These are phyloP conservation scores for Globisporangium sylvaticum DNA, from an alignment of 352 stramenopile species.

Conservation along the genomic window DNA sequence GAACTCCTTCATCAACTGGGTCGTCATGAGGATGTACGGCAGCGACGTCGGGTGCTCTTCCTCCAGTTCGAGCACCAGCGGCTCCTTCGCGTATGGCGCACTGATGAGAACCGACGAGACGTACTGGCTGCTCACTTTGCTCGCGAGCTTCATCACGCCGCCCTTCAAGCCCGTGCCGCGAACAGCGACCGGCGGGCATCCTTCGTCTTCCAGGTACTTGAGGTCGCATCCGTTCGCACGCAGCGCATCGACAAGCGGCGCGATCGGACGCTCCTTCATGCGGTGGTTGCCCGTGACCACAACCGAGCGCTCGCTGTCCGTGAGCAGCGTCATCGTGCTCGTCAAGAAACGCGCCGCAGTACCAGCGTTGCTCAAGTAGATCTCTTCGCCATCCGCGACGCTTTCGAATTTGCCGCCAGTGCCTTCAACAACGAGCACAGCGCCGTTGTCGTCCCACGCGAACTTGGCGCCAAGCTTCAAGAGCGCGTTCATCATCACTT, in stretches of 20 bases:
- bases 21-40: conserved; percentile 94
- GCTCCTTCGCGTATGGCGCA: conserved; percentile 79
- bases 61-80: conserved; percentile 87
- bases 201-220: conserved; percentile 54
- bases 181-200: conserved; percentile 76
- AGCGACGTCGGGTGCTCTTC: conserved; percentile 96
- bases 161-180: conserved; percentile 68
- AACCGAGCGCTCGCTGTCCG: conserved; percentile 35
- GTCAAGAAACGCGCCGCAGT: conserved; percentile 95
- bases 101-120: conserved; percentile 96
- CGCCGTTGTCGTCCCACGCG: conserved; percentile 70
- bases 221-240: conserved; percentile 84
- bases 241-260: conserved; percentile 93
- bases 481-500: conserved; percentile 97
- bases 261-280: conserved; percentile 97
- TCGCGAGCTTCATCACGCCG: conserved; percentile 82
- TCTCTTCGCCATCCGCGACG: conserved; percentile 48
- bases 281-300: conserved; percentile 92
- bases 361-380: conserved; percentile 87
- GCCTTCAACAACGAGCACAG: conserved; percentile 70
- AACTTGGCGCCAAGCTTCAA: conserved; percentile 88
- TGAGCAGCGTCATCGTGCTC: conserved; percentile 81
- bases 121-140: conserved; percentile 95
- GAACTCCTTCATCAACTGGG: conserved; percentile 96
- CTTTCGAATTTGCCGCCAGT: conserved; percentile 61